Evolutionary conservation across 78 protist genomes (phyloP), one percentile per base, ranked within the genome.

Genomic region (Protostelium mycophagum): DNA sequence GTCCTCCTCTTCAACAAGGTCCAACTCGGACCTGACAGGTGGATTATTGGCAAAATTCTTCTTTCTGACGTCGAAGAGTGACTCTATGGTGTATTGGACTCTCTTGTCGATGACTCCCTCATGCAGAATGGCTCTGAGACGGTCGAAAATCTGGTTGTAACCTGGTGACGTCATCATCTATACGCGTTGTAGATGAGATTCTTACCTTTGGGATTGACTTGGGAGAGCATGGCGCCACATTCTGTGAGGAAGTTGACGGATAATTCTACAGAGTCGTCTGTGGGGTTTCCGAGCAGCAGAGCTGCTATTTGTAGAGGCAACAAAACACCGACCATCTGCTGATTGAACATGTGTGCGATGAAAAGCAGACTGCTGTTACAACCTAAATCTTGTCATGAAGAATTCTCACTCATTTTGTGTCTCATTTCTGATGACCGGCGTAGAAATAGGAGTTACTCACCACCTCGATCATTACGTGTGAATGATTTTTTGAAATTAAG

Each of bases 261-360:
- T 25, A 98, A 93, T 35, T 97, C 98, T 1, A 98, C 98, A 0
- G 97, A 90, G 88, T 97, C 99, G 38, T 98, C 97, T 1, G 99
- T 98, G 36, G 99, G 99, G 23, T 39, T 38, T 85, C 97, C 98
- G 34, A 99, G 95, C 63, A 99, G 92, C 38, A 97, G 88, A 36
- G 96, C 73, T 16, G 96, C 73, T 16, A 97, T 84, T 35, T 98
- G 95, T 36, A 97, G 93, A 37, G 97, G 97, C 5, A 97, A 38
- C n/a, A 97, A 0, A 36, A 95, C 73, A 90, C 97, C 37, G 29
- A 87, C 38, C 0, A 98, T 98, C 85, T 95, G 97, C 87, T 99
- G 99, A 89, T 98, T 98, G 86, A 97, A 86, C n/a, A 99, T 96
- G 88, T 97, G 99, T 0, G 99, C 99, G 1, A 98, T 84, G 95